These are phyloP conservation scores for Suhomyces kilbournensis DNA, from an alignment of 805 yeast genomes.

Conservation along the genomic window DNA sequence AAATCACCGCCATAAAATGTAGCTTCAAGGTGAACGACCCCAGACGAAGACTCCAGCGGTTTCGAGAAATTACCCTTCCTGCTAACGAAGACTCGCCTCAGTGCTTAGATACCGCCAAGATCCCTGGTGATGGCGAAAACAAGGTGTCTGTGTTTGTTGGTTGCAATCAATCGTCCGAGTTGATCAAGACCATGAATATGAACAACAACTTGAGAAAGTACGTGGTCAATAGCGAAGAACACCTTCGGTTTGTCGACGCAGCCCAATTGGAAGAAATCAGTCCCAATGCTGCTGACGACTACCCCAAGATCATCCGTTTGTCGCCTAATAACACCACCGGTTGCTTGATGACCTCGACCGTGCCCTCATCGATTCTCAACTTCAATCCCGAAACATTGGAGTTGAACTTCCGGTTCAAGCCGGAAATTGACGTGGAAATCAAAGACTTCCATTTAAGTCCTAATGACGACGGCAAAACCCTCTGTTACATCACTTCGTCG, in stretches of 20 bases:
- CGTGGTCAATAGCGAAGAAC: conserved; percentile 52
- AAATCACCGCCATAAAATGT: conserved; percentile 62
- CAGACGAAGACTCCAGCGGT: conserved; percentile 47
- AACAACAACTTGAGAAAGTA: conserved; percentile 75
- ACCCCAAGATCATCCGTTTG: conserved; percentile 60
- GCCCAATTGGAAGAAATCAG: conserved; percentile 53
- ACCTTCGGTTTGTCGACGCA: conserved; percentile 56
- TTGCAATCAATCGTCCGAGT: conserved; percentile 64
- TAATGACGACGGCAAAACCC: conserved; percentile 51
- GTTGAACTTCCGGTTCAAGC: conserved; percentile 50
- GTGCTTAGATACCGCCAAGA: conserved; percentile 55
- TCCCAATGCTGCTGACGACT: conserved; percentile 45
- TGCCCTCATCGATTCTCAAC: conserved; percentile 62
- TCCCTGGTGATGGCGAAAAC: conserved; percentile 26
- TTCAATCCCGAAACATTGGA: conserved; percentile 56
- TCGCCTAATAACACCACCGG: conserved; percentile 61
- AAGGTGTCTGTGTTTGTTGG: conserved; percentile 62
- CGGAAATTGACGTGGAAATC: conserved; percentile 48
- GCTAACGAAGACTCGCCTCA: conserved; percentile 85
- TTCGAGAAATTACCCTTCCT: conserved; percentile 58
- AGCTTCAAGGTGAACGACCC: conserved; percentile 49
- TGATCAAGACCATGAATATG: conserved; percentile 52
- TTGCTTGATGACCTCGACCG: conserved; percentile 64
- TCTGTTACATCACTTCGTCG: conserved; percentile 58
- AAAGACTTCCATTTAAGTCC: conserved; percentile 69